These are phyloP conservation scores for Penicillium sp. DNA, from an alignment of 2,329 filamentous ascomycete species.

Conservation along the genomic window DNA sequence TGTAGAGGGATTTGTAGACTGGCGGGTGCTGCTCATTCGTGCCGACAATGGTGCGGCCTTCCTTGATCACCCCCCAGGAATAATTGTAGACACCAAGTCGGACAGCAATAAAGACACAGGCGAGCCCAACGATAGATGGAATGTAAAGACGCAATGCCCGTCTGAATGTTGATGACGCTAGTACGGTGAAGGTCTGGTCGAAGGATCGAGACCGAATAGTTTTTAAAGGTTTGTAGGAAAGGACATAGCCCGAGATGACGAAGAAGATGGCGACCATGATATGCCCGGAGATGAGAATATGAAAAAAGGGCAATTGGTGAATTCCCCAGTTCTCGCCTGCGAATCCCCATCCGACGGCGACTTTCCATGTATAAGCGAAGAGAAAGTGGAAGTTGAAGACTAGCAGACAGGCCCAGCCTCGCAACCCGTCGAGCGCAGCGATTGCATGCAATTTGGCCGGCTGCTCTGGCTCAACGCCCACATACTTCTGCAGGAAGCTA, in stretches of 20 bases:
- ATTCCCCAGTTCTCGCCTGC: conserved; percentile 41
- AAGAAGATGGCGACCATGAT: conserved; percentile 53
- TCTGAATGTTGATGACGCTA: conserved; percentile 47
- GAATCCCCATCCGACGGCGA: conserved; percentile 43
- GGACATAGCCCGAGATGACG: conserved; percentile 51
- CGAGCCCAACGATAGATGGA: conserved; percentile 42
- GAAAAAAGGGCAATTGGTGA: conserved; percentile 44
- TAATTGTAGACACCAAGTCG: conserved; percentile 45
- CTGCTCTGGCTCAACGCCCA: conserved; percentile 30
- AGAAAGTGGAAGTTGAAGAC: conserved; percentile 51
- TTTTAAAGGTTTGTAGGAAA: conserved; percentile 45
- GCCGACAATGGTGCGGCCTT: conserved; percentile 40
- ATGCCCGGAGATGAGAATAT: conserved; percentile 47
- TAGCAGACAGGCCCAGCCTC: conserved; percentile 46
- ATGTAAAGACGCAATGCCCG: conserved; percentile 46
- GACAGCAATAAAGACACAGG: conserved; percentile 43
- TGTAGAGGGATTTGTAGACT: conserved; percentile 31
- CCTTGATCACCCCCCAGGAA: conserved; percentile 35
- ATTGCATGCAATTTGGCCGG: conserved; percentile 37
- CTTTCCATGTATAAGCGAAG: conserved; percentile 47
- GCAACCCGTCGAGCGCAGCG: conserved; percentile 44
- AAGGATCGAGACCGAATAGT: conserved; percentile 39
- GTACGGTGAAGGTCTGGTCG: conserved; percentile 40
- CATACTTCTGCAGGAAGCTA: conserved; percentile 37
- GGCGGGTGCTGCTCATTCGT: conserved; percentile 48